Evolutionary conservation across 768 basidiomycete genomes (phyloP), one percentile per base, ranked within the genome.

Genomic region (Cyclocybe cylindracea): DNA sequence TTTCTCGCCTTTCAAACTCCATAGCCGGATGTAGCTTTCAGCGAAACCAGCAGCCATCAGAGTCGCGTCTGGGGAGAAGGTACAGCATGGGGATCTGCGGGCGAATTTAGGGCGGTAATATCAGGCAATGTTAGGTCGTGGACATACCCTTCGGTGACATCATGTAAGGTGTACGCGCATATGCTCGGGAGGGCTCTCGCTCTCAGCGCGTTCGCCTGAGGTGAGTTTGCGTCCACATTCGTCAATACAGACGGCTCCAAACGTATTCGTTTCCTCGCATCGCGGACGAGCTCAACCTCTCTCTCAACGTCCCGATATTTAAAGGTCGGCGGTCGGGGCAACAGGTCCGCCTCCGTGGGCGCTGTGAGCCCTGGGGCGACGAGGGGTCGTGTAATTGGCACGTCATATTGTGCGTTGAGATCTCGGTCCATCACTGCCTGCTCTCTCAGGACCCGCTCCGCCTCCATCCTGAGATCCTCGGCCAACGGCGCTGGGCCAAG

Each of bases 31-130:
- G 63, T 93, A 95, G 62, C 94, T 98, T 70, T 99, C 95, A 19
- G 91, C 83, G 65, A 97, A 98, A 3, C 97, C 97, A 40, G 89
- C 90, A 1, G 96, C 97, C 83, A 99, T 84, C 9, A 98, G 69
- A 7, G 95, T 89, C 0, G 87, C 88, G 68, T 99, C 97, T 37
- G 80, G 79, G 29, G 97, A 98, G 64, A 98, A 98, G 13, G 86
- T 83, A 51, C 86, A 86, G 60, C 89, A 92, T 5, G 94, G 89
- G 2, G 88, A 78, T 24, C 96, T 98, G 29, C 59, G 9, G 52
- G 29, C 54, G 19, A 16, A 19, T 32, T 19, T 14, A 51, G 54
- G 39, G 45, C 46, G 11, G 46, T 33, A 55, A 41, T 39, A n/a
- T 32, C 42, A 35, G 10, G n/a, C 32, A 16, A 11, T 33, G 34